Evolutionary conservation across 495 filamentous ascomycete species (phyloP).

Genomic region (Penicillium robsamsonii): DNA sequence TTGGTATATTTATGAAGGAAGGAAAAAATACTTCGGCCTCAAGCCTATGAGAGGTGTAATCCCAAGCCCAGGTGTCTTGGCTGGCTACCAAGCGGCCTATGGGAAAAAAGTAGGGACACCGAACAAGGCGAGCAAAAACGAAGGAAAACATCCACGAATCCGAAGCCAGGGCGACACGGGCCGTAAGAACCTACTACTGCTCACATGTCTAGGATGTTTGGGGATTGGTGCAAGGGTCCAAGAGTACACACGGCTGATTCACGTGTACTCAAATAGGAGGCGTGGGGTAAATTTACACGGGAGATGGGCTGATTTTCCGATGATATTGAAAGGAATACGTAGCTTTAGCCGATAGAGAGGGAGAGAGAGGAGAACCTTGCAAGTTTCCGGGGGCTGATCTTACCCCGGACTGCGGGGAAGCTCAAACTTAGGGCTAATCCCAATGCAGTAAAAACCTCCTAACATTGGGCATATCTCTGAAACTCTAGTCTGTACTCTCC

Average conservation of each 20-base stretch:
- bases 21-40: not conserved
- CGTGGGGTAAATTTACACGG: not conserved
- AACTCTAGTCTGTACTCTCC: not conserved
- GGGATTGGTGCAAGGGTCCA: not conserved
- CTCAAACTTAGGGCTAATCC: not conserved
- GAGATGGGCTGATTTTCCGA: not conserved
- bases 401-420: slow-evolving; percentile 12
- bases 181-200: not conserved
- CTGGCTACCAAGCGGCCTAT: slow-evolving; percentile 13
- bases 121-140: slow-evolving; percentile 16
- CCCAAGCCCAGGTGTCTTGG: slow-evolving; percentile 13
- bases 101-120: not conserved
- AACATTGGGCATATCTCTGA: not conserved
- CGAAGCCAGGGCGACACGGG: slow-evolving; percentile 5
- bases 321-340: not conserved
- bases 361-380: not conserved
- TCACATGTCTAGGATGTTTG: slow-evolving; percentile 6
- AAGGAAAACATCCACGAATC: slow-evolving; percentile 27
- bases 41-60: slow-evolving; percentile 10
- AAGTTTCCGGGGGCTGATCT: not conserved
- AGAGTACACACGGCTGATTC: not conserved
- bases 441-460: not conserved
- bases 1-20: slow-evolving; percentile 2
- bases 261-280: not conserved
- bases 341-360: slow-evolving; percentile 3